Evolutionary conservation across 306 rosid species (phyloP), one percentile per base, ranked within the genome.

Genomic region (Canavalia ensiformis): DNA sequence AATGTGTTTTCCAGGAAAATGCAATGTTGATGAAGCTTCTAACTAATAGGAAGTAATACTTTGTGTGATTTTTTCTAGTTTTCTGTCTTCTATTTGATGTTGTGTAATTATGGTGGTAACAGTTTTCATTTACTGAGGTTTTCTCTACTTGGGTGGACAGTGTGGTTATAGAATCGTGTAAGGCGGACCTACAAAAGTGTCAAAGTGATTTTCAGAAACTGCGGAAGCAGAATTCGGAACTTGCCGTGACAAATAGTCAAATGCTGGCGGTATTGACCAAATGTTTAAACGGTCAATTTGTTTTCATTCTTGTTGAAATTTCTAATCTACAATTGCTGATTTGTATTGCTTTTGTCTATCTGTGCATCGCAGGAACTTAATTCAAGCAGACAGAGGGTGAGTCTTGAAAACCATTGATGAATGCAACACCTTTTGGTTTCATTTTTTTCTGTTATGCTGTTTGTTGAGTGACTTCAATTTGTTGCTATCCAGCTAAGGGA

Each of bases 21-120:
- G 78, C 67, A 51, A 81, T 79, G 47, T 82, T 91, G 76, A 65
- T 76, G 88, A 87, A 88, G 89, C 85, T 82, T 74, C 76, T 95
- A 47, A 89, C 86, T 3, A 91, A 86, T 63, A 88, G 92, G 86
- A 86, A 90, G 99, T 95, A 95, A 90, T 90, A 83, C 90, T 86
- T 59, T 82, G 6, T 62, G 73, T 42, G 69, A 77, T 68, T 78
- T 46, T 29, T 54, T 75, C 64, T 83, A 25, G 44, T 41, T 74
- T 44, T 83, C 6, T 35, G 3, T 62, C 13, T 56, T 82, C 10
- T 45, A 28, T 58, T 8, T 46, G 52, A 6, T 12, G 56, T 51
- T 35, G 50, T 54, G 68, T 5, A 28, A 63, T 79, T 68, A 45
- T 55, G 30, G 18, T 69, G 44, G 74, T 54, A 37, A 12, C 12